Evolutionary conservation across 768 basidiomycete genomes (phyloP), one percentile per base, ranked within the genome.

Genomic region (Xerocomellus dryophilus): DNA sequence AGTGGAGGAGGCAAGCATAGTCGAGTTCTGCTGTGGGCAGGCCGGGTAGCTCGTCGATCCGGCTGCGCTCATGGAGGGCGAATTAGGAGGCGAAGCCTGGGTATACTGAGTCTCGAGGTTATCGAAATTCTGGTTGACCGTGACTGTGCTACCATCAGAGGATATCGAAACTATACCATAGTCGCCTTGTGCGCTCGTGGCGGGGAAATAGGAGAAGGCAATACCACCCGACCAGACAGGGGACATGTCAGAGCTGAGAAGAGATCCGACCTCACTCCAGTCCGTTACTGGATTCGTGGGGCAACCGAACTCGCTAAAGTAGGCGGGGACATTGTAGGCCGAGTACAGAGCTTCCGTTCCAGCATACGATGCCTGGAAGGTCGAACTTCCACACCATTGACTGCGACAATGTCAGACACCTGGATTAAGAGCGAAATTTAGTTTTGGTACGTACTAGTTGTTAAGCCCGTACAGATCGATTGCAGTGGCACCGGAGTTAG

Each of bases 121-220:
- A 53, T 72, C 68, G 67, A 87, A 96, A 67, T 95, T 93, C 11
- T 75, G 74, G 60, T 78, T 79, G 23, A 82, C 77, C 8, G 82
- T 85, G 46, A 92, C 88, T 5, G 86, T 85, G 43, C 62, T 78
- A 53, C 79, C 79, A 64, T 89, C 86, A 3, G 76, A 3, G 2
- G 83, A 84, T 55, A 96, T 80, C 25, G 79, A 90, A 56, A 91
- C 88, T 78, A 96, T 88, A 23, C 94, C 94, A 59, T 90, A 97
- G 61, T 86, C 74, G 46, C 90, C 90, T 48, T 78, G 74, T 8
- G 77, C 81, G 59, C 85, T 86, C n/a, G 65, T 43, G 18, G 90
- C 90, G 2, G 90, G 88, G 81, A 96, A 94, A 71, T 95, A 96
- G 45, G 85, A 86, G 71, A 92, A 93, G 4, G 93, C 93, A 49